phyloP scores from a whole-genome alignment of 75 land plant species.

The Cunninghamia lanceolata region DNA sequence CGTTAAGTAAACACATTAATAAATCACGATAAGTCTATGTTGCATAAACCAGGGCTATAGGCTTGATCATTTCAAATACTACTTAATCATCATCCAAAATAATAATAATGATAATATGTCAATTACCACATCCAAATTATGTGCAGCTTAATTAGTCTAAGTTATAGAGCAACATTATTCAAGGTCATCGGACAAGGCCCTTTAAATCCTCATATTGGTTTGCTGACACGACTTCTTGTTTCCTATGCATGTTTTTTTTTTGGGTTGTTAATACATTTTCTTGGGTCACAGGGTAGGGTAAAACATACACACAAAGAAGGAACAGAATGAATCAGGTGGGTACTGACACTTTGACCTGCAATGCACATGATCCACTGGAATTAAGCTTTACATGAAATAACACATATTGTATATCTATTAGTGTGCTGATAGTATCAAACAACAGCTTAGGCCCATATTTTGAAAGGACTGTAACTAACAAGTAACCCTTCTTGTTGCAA shows the following conservation, averaged over 20 bases:
- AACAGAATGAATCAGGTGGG: neutral
- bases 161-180: no score
- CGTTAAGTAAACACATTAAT: no score
- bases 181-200: no score
- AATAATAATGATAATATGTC: no score
- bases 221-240: slow-evolving; percentile 34
- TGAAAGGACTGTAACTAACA: slow-evolving; percentile 64
- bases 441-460: slow-evolving; percentile 74
- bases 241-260: slow-evolving; percentile 44
- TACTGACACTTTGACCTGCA: slow-evolving; percentile 44
- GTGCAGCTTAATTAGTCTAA: no score
- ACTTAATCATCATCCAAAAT: no score
- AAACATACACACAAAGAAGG: neutral
- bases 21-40: no score
- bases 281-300: neutral
- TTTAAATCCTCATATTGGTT: neutral
- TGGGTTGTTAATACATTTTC: slow-evolving; percentile 20
- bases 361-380: slow-evolving; percentile 48
- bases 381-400: slow-evolving; percentile 73
- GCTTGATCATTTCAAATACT: neutral
- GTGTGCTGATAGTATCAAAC: slow-evolving; percentile 83
- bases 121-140: no score
- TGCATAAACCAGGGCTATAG: no score
- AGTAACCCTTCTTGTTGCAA: slow-evolving; percentile 67
- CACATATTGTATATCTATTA: slow-evolving; percentile 87